phyloP scores from a whole-genome alignment of 2,329 filamentous ascomycete genomes.

The Knufia fluminis region DNA sequence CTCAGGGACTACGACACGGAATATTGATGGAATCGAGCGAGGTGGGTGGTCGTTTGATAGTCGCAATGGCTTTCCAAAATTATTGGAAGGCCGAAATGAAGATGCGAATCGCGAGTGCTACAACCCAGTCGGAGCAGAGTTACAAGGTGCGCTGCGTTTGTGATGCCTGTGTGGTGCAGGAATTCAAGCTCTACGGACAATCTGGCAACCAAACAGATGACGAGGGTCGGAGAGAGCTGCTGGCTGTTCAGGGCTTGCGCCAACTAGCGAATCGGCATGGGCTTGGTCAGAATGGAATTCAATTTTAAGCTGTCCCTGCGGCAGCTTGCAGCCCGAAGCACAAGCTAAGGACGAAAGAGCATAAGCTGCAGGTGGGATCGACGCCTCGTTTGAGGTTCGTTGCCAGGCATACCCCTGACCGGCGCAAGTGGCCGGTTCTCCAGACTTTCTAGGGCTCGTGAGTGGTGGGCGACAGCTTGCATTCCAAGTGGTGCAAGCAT shows the following conservation, averaged over 20 bases:
- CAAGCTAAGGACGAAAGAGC: not conserved
- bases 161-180: not conserved
- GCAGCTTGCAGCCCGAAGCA: not conserved
- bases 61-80: constrained; percentile 5
- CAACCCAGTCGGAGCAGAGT: not conserved
- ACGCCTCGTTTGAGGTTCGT: not conserved
- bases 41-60: constrained; percentile 4
- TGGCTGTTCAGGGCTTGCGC: too few relatives aligned
- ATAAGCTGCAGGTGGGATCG: not conserved
- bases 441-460: not conserved
- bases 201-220: not conserved
- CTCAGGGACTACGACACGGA: not conserved
- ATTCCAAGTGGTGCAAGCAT: constrained; percentile 1
- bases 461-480: not conserved
- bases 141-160: not conserved
- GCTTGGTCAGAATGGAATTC: not conserved
- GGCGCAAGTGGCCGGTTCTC: not conserved
- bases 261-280: not conserved
- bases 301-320: not conserved
- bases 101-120: not conserved
- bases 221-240: too few relatives aligned
- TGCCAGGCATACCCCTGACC: not conserved
- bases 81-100: constrained; percentile 6
- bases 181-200: not conserved
- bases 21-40: not conserved